A percentile compares a stretch with the other conserved stretches of the same genome.
phyloP scores from a whole-genome alignment of 2,329 filamentous ascomycete species.

The Neopestalotiopsis clavispora region DNA sequence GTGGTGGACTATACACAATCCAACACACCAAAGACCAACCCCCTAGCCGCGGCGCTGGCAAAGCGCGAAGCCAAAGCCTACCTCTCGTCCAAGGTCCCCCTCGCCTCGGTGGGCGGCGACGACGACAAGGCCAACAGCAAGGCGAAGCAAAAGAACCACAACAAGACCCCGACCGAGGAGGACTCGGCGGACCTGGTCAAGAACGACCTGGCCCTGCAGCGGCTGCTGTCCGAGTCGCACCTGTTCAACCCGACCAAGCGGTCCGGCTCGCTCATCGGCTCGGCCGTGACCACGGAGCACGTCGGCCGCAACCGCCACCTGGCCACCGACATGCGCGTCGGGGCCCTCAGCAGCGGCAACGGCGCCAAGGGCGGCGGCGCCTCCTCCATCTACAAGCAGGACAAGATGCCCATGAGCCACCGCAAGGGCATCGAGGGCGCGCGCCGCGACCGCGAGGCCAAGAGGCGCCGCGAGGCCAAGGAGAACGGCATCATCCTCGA shows the following conservation, averaged over 20 bases:
- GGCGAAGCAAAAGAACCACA: constrained; percentile 20
- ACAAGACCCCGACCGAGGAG: constrained; percentile 48
- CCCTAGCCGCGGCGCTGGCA: constrained; percentile 51
- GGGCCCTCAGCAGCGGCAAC: constrained; percentile 75
- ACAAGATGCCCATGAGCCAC: constrained; percentile 87
- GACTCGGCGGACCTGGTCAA: constrained; percentile 75
- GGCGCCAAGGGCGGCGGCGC: not conserved
- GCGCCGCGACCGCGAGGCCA: constrained; percentile 67
- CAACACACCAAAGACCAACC: constrained; percentile 36
- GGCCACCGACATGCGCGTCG: constrained; percentile 83
- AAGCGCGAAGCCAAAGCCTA: constrained; percentile 79
- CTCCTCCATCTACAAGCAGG: constrained; percentile 73
- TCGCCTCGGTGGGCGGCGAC: constrained; percentile 29
- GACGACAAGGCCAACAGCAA: constrained; percentile 33
- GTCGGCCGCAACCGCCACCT: constrained; percentile 77
- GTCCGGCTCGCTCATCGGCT: constrained; percentile 38
- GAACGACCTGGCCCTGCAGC: constrained; percentile 90
- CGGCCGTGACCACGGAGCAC: constrained; percentile 40
- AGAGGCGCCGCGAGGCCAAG: constrained; percentile 76
- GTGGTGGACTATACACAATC: constrained; percentile 64
- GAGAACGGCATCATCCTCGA: constrained; percentile 94
- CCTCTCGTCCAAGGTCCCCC: constrained; percentile 57
- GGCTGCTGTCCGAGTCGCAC: constrained; percentile 89
- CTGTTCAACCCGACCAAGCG: constrained; percentile 65
- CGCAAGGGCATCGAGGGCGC: constrained; percentile 83